A percentile compares a stretch with the other conserved stretches of the same genome.
These are phyloP conservation scores for Mortierella sp. DNA, from an alignment of 371 early-diverging fungal species.

Conservation along the genomic window DNA sequence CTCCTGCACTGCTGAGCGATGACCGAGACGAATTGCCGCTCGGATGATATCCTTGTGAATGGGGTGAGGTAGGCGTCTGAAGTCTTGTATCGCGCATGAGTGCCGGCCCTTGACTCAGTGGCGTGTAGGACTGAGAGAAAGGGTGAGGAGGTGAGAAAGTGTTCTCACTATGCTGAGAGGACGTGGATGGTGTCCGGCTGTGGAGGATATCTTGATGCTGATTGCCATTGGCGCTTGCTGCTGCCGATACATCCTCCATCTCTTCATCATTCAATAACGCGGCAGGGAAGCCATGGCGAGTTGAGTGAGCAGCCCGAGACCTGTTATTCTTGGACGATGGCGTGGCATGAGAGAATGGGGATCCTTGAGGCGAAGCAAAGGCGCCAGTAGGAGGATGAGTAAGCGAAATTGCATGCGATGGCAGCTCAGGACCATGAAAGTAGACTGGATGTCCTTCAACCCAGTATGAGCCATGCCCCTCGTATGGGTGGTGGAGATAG, in stretches of 20 bases:
- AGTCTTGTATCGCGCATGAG: background rate
- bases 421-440: conserved; percentile 6
- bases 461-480: conserved; percentile 1
- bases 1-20: background rate
- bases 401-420: background rate
- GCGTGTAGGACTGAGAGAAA: conserved; percentile 4
- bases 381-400: background rate
- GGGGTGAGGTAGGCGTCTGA: conserved; percentile 8
- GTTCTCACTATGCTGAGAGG: conserved; percentile 19
- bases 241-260: background rate
- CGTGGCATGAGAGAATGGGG: background rate
- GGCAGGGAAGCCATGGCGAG: background rate
- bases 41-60: background rate
- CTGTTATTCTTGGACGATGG: background rate
- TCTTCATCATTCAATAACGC: conserved; percentile 4
- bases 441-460: conserved; percentile 2
- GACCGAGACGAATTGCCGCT: background rate
- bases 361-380: background rate
- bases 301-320: background rate
- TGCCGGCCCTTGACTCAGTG: background rate
- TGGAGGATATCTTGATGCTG: background rate
- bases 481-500: conserved; percentile 3
- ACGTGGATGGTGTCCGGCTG: conserved; percentile 32
- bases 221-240: background rate
- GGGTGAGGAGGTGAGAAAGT: conserved; percentile 17